phyloP scores from a whole-genome alignment of 352 stramenopile genomes.

The Pythium vanterpoolii region DNA sequence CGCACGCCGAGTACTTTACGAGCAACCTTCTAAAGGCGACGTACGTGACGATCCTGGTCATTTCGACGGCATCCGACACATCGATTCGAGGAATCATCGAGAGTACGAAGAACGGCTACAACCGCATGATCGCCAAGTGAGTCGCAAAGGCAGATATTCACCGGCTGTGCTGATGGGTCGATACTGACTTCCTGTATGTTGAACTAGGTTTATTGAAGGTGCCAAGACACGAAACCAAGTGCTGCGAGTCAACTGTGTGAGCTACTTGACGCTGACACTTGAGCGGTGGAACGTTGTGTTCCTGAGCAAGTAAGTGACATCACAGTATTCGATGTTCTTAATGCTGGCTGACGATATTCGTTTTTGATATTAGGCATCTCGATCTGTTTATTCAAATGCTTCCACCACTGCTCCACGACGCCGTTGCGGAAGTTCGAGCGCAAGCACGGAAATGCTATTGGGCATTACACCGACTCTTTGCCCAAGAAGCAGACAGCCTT shows the following conservation, averaged over 20 bases:
- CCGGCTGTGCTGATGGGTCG: not conserved
- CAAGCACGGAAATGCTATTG: conserved; percentile 80
- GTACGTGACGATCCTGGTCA: conserved; percentile 86
- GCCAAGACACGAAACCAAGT: conserved; percentile 73
- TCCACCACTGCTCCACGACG: conserved; percentile 60
- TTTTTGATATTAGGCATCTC: conserved; percentile 33
- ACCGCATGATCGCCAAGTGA: conserved; percentile 70
- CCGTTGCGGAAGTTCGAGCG: conserved; percentile 66
- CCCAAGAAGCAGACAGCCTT: conserved; percentile 48
- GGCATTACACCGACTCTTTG: conserved; percentile 66
- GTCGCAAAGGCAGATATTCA: not conserved
- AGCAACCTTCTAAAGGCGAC: conserved; percentile 74
- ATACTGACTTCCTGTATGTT: not conserved
- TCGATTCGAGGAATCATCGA: conserved; percentile 75
- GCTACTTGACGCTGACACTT: conserved; percentile 74
- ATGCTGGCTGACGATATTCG: not conserved
- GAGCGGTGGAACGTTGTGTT: conserved; percentile 59
- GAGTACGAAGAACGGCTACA: conserved; percentile 72
- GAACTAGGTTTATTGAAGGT: conserved; percentile 66
- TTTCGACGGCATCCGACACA: conserved; percentile 70
- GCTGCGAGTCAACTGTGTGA: conserved; percentile 63
- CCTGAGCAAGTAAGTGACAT: conserved; percentile 61
- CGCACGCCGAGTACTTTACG: conserved; percentile 70
- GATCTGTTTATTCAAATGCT: conserved; percentile 60
- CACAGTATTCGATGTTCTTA: not conserved